These are phyloP conservation scores for Phytophthora cactorum DNA, from an alignment of 352 stramenopile genomes.

Conservation along the genomic window DNA sequence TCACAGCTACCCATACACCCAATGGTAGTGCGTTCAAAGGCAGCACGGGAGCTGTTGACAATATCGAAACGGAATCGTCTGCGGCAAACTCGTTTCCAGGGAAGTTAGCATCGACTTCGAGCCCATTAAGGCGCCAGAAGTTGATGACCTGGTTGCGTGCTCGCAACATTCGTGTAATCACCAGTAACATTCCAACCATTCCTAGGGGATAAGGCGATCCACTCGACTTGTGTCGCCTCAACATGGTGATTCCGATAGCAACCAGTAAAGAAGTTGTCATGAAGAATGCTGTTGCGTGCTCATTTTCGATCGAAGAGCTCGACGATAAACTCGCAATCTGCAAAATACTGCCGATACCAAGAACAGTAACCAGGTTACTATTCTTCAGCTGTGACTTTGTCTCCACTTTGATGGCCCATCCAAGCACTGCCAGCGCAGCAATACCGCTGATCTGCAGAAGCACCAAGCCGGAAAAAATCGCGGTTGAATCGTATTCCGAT, in stretches of 20 bases:
- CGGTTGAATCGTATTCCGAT: slow-evolving; percentile 69
- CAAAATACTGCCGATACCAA: slow-evolving; percentile 32
- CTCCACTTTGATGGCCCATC: slow-evolving; percentile 8
- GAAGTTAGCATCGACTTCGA: slow-evolving; percentile 51
- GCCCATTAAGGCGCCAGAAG: slow-evolving; percentile 76
- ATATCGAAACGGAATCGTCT: slow-evolving; percentile 83
- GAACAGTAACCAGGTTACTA: slow-evolving; percentile 8
- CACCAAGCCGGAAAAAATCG: slow-evolving; percentile 45
- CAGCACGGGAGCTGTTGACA: slow-evolving; percentile 71
- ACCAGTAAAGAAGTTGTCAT: slow-evolving; percentile 60
- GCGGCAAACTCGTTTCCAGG: slow-evolving; percentile 75
- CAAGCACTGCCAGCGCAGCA: slow-evolving; percentile 23
- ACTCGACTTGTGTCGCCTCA: slow-evolving; percentile 16
- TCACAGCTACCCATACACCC: slow-evolving; percentile 36
- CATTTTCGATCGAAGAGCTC: slow-evolving; percentile 90
- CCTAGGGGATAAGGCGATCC: neutral
- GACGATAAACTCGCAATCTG: slow-evolving; percentile 76
- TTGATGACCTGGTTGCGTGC: slow-evolving; percentile 90
- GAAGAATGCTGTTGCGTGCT: slow-evolving; percentile 87
- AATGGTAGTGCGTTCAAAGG: slow-evolving; percentile 28
- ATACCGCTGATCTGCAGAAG: slow-evolving; percentile 43
- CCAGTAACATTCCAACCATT: slow-evolving; percentile 41
- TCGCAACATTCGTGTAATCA: slow-evolving; percentile 68
- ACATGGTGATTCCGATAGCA: slow-evolving; percentile 21
- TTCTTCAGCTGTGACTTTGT: neutral